Conservation (phyloP, 2,329 filamentous ascomycete genomes). For the Trichoderma sp. region DNA sequence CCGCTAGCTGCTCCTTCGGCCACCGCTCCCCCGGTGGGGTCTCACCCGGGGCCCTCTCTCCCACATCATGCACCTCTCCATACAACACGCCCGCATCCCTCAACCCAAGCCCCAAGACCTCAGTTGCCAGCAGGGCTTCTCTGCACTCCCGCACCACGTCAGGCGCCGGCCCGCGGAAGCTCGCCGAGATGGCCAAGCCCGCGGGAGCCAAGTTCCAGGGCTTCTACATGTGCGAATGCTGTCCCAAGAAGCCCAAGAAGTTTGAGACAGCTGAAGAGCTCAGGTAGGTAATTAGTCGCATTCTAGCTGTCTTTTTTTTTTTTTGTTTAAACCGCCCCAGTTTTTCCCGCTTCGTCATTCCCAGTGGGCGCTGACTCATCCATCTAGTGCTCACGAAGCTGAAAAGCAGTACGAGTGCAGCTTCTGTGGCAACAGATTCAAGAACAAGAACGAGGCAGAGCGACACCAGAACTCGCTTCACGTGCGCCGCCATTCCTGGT, state of each 20-base stretch:
- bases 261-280: constrained; percentile 85
- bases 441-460: constrained; percentile 98
- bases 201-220: constrained; percentile 53
- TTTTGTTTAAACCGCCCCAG: background rate
- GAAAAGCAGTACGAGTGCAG: constrained; percentile 96
- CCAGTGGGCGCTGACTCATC: background rate
- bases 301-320: background rate
- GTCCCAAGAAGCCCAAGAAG: constrained; percentile 95
- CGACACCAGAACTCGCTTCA: constrained; percentile 95
- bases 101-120: constrained; percentile 51
- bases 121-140: constrained; percentile 44
- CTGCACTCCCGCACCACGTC: constrained; percentile 51
- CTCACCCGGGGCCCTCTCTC: constrained; percentile 54
- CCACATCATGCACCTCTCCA: constrained; percentile 52
- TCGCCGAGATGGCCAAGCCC: constrained; percentile 53
- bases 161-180: constrained; percentile 53
- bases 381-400: constrained; percentile 75
- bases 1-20: constrained; percentile 48
- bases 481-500: constrained; percentile 92
- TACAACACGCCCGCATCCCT: constrained; percentile 52
- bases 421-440: constrained; percentile 93
- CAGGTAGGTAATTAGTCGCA: constrained; percentile 55
- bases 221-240: constrained; percentile 81
- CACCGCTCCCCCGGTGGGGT: constrained; percentile 49
- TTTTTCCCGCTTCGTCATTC: background rate